Evolutionary conservation across 768 basidiomycete species (phyloP), one percentile per base, ranked within the genome.

Genomic region (Suillus brevipes): DNA sequence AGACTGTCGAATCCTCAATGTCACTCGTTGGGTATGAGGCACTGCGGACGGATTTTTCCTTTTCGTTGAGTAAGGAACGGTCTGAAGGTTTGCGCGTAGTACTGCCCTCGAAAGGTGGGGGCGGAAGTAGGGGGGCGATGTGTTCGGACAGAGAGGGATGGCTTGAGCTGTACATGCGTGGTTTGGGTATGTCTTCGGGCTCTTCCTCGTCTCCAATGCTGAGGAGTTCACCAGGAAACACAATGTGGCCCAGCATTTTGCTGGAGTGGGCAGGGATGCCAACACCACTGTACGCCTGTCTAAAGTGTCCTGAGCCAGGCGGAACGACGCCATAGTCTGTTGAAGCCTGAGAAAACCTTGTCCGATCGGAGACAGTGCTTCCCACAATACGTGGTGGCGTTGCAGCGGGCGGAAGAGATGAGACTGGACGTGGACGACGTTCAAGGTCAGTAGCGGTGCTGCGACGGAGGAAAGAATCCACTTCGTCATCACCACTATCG

Each of bases 401-500:
- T 1, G 77, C 74, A 52, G 74, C 75, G 9, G 68, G 73, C 7
- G 76, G 75, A 63, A 76, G 75, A 34, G 75, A 69, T 62, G 73
- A 49, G 6, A 75, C 68, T 4, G 64, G 68, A 23, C 69, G 71
- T 38, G 25, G 55, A 45, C 60, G 65, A 23, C 67, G 67, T 2
- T 71, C 65, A 53, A 66, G 72, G 49, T 67, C 65, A 0, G 68
- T 64, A 4, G 67, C 74, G n/a, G 67, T 67, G 65, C 78, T 79
- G 1, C 74, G 78, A 61, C 78, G 82, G 5, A 89, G 78, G 79
- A 91, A 89, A 0, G 89, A 80, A 69, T 90, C 89, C 3, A 75
- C 79, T 73, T 90, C 90, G 70, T 89, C 89, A 7, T 89, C 89
- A 7, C 90, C 90, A 58, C 88, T 90, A 37, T 83, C 82, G 10